Conservation (phyloP, 1,284 basidiomycete species). For the Porodaedalea pini region DNA sequence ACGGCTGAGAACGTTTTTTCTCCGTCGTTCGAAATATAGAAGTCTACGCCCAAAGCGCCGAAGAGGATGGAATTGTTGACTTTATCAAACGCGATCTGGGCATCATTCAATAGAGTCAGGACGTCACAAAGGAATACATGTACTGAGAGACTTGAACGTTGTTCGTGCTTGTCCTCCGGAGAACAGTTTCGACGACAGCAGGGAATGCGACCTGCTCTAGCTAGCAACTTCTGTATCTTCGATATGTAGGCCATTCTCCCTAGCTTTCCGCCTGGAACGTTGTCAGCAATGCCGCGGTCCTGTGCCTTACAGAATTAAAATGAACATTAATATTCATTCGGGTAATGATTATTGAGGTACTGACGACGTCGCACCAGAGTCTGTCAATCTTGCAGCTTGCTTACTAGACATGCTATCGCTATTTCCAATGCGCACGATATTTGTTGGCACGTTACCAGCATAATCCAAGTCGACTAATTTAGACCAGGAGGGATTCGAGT, state of each 20-base stretch:
- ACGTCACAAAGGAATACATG: constrained; percentile 47
- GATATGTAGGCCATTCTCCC: not conserved
- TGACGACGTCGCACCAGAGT: constrained; percentile 51
- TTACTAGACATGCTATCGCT: constrained; percentile 44
- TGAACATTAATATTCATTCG: not conserved
- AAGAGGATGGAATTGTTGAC: constrained; percentile 55
- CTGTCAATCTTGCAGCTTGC: constrained; percentile 53
- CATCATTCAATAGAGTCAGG: constrained; percentile 45
- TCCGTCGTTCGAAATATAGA: constrained; percentile 55
- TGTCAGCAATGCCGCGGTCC: constrained; percentile 50
- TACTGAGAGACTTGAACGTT: constrained; percentile 52
- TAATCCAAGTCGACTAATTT: constrained; percentile 54
- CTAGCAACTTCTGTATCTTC: too few species aligned
- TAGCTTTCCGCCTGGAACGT: constrained; percentile 46
- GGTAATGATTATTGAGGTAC: constrained; percentile 22
- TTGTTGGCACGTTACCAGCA: constrained; percentile 51
- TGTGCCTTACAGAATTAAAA: constrained; percentile 25
- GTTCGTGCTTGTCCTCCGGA: constrained; percentile 50
- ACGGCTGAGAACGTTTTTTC: constrained; percentile 48
- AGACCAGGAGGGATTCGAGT: constrained; percentile 49
- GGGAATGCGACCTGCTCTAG: constrained; percentile 44
- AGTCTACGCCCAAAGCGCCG: constrained; percentile 48
- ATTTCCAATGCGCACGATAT: constrained; percentile 52
- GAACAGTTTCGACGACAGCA: constrained; percentile 52
- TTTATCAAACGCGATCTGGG: constrained; percentile 61